Evolutionary conservation across 2,329 filamentous ascomycete species (phyloP).

Genomic region (Endoconidiophora laricicola): DNA sequence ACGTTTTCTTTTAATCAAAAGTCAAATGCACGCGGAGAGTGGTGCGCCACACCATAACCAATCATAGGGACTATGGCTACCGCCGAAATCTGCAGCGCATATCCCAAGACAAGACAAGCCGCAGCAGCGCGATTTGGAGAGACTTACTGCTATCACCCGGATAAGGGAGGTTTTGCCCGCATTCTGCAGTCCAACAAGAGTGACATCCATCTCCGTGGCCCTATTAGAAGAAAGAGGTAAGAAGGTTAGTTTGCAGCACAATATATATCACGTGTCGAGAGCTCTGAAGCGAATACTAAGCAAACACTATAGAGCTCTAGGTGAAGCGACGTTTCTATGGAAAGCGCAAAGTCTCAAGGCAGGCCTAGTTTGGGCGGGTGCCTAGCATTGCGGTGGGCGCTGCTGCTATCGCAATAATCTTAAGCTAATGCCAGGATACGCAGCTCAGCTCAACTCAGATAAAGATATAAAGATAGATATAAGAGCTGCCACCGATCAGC

Average conservation of each 20-base stretch:
- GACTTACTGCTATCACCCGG: slow-evolving; percentile 80
- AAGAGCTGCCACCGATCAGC: neutral
- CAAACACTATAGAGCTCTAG: neutral
- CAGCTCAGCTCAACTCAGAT: neutral
- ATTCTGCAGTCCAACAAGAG: slow-evolving; percentile 96
- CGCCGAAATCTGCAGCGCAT: neutral
- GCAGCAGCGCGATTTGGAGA: neutral
- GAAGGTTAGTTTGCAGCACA: slow-evolving; percentile 1
- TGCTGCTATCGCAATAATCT: neutral
- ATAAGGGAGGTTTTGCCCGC: slow-evolving; percentile 93
- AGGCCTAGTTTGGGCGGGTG: too few species aligned
- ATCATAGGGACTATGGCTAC: neutral
- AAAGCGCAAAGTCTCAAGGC: neutral
- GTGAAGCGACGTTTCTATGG: neutral
- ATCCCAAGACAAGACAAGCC: neutral
- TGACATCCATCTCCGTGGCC: slow-evolving; percentile 99
- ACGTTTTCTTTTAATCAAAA: neutral
- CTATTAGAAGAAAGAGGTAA: slow-evolving; percentile 28
- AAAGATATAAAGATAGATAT: too few species aligned
- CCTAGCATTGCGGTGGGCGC: neutral
- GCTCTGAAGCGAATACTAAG: too few species aligned
- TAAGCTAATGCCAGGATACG: too few species aligned
- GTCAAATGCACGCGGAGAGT: neutral
- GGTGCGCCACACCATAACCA: neutral
- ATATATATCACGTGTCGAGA: too few species aligned